These are phyloP conservation scores for Alnus glutinosa DNA, from an alignment of 306 rosid genomes.

Conservation along the genomic window DNA sequence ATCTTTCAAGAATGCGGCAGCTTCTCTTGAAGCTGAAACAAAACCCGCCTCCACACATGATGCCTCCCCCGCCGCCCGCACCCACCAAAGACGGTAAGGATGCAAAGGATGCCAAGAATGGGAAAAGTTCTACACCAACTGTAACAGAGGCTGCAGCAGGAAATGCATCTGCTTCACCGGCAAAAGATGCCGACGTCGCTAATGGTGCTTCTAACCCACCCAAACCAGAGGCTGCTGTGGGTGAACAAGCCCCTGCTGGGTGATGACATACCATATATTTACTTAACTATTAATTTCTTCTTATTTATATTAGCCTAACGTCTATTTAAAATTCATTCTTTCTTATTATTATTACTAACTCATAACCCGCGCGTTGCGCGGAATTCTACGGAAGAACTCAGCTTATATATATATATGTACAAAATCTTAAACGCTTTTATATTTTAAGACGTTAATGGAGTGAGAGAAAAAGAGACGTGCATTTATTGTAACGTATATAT, in stretches of 20 bases:
- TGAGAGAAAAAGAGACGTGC: no score
- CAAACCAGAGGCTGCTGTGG: constrained; percentile 35
- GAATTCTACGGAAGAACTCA: no score
- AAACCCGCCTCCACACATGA: constrained; percentile 85
- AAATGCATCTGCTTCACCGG: constrained; percentile 40
- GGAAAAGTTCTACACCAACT: constrained; percentile 41
- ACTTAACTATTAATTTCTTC: background rate
- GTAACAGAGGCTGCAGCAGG: constrained; percentile 24
- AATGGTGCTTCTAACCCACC: constrained; percentile 35
- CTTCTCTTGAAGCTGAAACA: constrained; percentile 76
- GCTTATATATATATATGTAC: no score
- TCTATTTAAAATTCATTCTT: no score
- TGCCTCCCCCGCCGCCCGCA: constrained; percentile 70
- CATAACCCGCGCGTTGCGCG: no score
- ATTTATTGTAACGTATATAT: no score
- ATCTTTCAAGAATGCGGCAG: constrained; percentile 86
- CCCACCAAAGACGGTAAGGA: constrained; percentile 58
- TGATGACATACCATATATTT: constrained; percentile 23
- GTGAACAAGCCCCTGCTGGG: constrained; percentile 42
- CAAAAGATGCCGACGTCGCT: constrained; percentile 33
- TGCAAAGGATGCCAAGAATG: constrained; percentile 35
- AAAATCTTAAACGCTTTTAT: no score
- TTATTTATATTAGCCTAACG: constrained; percentile 25
- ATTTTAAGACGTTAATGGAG: no score
- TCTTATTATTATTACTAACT: no score